Evolutionary conservation across 176 grass and related monocot species (phyloP).

Genomic region (maize (Zea mays)): Zm-B73-REFERENCE-NAM-5.0 NC_050096.1:91923001-91923500

Average conservation of each 20-base stretch:
- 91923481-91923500: constrained; percentile 81
- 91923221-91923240: constrained; percentile 73
- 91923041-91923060: constrained; percentile 28
- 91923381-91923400: background rate
- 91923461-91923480: constrained; percentile 73
- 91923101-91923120: too few relatives aligned
- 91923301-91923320: constrained; percentile 16
- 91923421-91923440: constrained; percentile 48
- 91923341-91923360: constrained; percentile 2
- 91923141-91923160: too few relatives aligned
- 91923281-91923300: constrained; percentile 20
- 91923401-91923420: background rate
- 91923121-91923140: too few relatives aligned
- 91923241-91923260: constrained; percentile 74
- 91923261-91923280: constrained; percentile 51
- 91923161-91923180: too few relatives aligned
- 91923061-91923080: too few relatives aligned
- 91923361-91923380: background rate
- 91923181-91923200: too few relatives aligned
- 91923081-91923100: too few relatives aligned
- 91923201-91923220: constrained; percentile 82
- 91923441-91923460: constrained; percentile 89
- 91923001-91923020: constrained; percentile 75
- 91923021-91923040: constrained; percentile 80
- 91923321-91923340: background rate